These are phyloP conservation scores for Mucor sp. DNA, from an alignment of 371 early-diverging fungal genomes.

Conservation along the genomic window DNA sequence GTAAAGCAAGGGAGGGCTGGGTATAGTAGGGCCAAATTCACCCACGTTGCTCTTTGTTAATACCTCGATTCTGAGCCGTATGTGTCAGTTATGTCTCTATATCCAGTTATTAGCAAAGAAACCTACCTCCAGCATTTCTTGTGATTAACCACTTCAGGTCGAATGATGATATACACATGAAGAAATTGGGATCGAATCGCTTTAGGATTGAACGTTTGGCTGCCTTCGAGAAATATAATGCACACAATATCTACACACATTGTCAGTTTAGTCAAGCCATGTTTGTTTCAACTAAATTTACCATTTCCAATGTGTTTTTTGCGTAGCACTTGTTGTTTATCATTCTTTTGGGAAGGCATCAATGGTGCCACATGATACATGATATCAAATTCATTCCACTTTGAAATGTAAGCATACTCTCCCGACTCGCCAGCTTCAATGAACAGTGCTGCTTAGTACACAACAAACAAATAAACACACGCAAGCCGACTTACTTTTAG, in stretches of 20 bases:
- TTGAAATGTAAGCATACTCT: slow-evolving; percentile 69
- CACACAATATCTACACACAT: slow-evolving; percentile 65
- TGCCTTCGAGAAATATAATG: slow-evolving; percentile 67
- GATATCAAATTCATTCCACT: slow-evolving; percentile 78
- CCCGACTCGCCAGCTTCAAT: slow-evolving; percentile 67
- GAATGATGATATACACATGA: slow-evolving; percentile 72
- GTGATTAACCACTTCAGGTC: slow-evolving; percentile 34
- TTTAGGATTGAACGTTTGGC: slow-evolving; percentile 61
- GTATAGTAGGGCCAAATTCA: slow-evolving; percentile 65
- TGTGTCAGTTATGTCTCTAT: neutral
- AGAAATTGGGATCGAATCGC: slow-evolving; percentile 71
- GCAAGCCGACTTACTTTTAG: slow-evolving; percentile 55
- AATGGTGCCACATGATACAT: slow-evolving; percentile 86
- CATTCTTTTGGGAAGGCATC: slow-evolving; percentile 69
- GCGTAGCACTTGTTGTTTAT: slow-evolving; percentile 78
- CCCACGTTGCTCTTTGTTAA: slow-evolving; percentile 62
- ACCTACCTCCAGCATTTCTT: slow-evolving; percentile 42
- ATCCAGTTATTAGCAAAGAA: neutral
- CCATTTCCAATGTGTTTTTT: slow-evolving; percentile 88
- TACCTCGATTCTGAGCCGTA: slow-evolving; percentile 43
- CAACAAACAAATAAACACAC: neutral
- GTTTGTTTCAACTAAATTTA: slow-evolving; percentile 10
- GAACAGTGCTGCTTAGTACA: neutral
- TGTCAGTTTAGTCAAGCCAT: neutral
- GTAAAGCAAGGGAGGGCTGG: slow-evolving; percentile 60